Evolutionary conservation across 1,284 basidiomycete genomes (phyloP).

Genomic region (Heimioporus punctisporus): DNA sequence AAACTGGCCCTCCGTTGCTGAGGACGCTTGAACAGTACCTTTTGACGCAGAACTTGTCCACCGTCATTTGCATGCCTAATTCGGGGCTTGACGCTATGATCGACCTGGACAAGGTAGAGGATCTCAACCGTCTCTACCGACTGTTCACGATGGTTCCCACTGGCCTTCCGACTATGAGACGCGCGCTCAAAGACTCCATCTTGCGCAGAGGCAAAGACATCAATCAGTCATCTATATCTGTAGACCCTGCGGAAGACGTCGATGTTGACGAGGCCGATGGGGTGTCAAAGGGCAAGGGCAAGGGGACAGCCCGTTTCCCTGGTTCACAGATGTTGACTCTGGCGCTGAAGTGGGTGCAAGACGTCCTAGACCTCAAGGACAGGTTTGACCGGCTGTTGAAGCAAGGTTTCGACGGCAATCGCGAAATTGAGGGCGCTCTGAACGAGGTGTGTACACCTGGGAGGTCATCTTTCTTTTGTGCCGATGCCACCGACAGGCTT

Average conservation of each 20-base stretch:
- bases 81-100: constrained; percentile 93
- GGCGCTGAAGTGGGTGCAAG: constrained; percentile 95
- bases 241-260: constrained; percentile 39
- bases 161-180: constrained; percentile 70
- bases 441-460: constrained; percentile 69
- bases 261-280: constrained; percentile 40
- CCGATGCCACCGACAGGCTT: constrained; percentile 61
- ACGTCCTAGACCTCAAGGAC: constrained; percentile 91
- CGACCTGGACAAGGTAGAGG: constrained; percentile 77
- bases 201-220: constrained; percentile 80
- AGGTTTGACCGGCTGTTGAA: constrained; percentile 84
- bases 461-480: neutral
- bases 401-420: constrained; percentile 73
- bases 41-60: constrained; percentile 76
- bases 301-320: constrained; percentile 56
- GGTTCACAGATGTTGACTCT: constrained; percentile 48
- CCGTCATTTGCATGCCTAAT: constrained; percentile 80
- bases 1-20: constrained; percentile 73
- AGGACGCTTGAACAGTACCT: constrained; percentile 81
- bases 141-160: constrained; percentile 76
- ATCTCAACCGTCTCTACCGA: constrained; percentile 82
- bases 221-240: constrained; percentile 56
- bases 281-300: constrained; percentile 58
- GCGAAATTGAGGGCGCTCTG: constrained; percentile 81
- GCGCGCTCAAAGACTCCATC: constrained; percentile 78